Percentiles rank a stretch among this genome's conserved stretches.
Conservation (phyloP, 2,329 filamentous ascomycete genomes). For the Delphinella strobiligena region DNA sequence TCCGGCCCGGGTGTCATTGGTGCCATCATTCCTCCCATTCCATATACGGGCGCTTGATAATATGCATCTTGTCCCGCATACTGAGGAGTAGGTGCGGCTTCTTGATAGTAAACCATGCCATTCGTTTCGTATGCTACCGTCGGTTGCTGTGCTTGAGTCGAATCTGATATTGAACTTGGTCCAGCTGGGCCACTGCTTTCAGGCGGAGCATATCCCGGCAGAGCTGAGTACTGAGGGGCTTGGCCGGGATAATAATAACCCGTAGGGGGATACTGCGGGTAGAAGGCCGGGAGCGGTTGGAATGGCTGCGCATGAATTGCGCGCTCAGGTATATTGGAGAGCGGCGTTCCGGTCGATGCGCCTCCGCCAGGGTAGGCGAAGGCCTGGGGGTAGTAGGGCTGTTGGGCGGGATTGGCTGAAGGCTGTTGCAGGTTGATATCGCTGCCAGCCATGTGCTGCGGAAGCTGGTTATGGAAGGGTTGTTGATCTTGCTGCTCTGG, state of each 20-base stretch:
- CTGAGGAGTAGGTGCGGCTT: conserved; percentile 4
- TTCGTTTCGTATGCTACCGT: conserved; percentile 78
- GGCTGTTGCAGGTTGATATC: conserved; percentile 28
- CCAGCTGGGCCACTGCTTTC: conserved; percentile 1
- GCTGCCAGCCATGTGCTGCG: conserved; percentile 51
- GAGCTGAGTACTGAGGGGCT: conserved; percentile 4
- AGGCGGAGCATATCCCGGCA: conserved; percentile 20
- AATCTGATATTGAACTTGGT: background rate
- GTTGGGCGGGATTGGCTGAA: conserved; percentile 29
- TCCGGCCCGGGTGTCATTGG: conserved; percentile 53
- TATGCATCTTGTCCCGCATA: conserved; percentile 16
- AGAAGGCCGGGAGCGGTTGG: conserved; percentile 54
- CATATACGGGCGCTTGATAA: conserved; percentile 36
- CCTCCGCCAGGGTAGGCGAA: conserved; percentile 54
- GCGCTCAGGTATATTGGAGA: conserved; percentile 86
- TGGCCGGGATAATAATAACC: conserved; percentile 56
- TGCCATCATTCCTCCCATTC: conserved; percentile 73
- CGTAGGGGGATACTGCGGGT: conserved; percentile 46
- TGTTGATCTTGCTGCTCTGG: conserved; percentile 60
- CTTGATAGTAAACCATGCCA: conserved; percentile 89
- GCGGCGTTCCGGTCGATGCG: conserved; percentile 61
- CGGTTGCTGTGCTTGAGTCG: conserved; percentile 32
- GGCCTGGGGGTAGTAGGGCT: conserved; percentile 9
- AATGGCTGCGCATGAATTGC: conserved; percentile 85
- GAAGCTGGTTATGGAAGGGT: conserved; percentile 92